A percentile compares a stretch with the other conserved stretches of the same genome.
Evolutionary conservation across 441 rosid genomes (phyloP).

Genomic region (Adansonia madagascariensis): DNA sequence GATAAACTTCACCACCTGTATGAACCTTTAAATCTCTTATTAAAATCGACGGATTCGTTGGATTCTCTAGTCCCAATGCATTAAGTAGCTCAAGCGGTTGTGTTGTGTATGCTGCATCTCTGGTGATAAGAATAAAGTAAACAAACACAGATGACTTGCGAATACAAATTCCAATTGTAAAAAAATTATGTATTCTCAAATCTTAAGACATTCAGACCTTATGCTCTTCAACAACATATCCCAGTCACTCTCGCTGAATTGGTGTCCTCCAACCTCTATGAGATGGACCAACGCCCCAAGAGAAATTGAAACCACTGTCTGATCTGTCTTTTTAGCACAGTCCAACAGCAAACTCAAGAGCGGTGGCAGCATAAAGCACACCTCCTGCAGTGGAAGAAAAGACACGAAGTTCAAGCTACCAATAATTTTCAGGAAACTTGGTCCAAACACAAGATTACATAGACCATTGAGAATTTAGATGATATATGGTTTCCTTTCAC

Average conservation of each 20-base stretch:
- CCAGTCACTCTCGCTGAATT: constrained; percentile 96
- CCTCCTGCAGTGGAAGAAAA: constrained; percentile 64
- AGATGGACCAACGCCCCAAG: constrained; percentile 98
- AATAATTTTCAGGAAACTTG: constrained; percentile 23
- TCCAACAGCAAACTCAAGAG: constrained; percentile 92
- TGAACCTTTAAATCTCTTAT: constrained; percentile 43
- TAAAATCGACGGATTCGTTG: constrained; percentile 38
- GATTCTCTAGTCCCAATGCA: constrained; percentile 68
- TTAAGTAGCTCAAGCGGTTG: constrained; percentile 98
- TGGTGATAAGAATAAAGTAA: constrained; percentile 39
- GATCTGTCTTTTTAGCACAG: constrained; percentile 97
- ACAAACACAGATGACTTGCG: constrained; percentile 27
- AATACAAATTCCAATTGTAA: constrained; percentile 4
- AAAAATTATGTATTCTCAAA: neutral
- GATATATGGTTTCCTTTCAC: constrained; percentile 1
- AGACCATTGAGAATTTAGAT: constrained; percentile 14
- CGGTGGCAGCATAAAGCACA: constrained; percentile 99
- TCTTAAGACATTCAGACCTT: constrained; percentile 52
- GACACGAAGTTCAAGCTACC: constrained; percentile 20
- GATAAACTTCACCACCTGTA: constrained; percentile 39
- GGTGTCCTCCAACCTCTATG: constrained; percentile 99
- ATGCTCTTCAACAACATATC: constrained; percentile 96
- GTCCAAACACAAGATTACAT: constrained; percentile 18
- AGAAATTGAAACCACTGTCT: constrained; percentile 95
- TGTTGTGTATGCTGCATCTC: constrained; percentile 98